Evolutionary conservation across 768 basidiomycete genomes (phyloP), one percentile per base, ranked within the genome.

Genomic region (Epithele typhae): DNA sequence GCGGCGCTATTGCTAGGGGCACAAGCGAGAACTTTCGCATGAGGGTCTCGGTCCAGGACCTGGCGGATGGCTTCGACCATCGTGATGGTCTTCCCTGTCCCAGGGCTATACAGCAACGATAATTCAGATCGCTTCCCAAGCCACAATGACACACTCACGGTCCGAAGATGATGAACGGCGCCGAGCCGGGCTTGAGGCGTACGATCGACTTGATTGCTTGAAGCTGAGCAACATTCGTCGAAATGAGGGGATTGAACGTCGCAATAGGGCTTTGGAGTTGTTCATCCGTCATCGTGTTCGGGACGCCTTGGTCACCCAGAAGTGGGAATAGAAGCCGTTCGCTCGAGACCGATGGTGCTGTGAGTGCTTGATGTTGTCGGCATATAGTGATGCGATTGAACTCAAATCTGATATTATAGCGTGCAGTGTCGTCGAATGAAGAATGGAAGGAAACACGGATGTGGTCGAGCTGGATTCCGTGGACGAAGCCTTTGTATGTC

Each of bases 91-190:
- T 70, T 70, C 14, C 69, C 69, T 2, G 69, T 70, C 5, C 69
- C 69, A 0, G 69, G 69, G 5, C 69, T 71, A 43, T 23, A 15
- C 17, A 27, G 9, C 17, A 21, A 33, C 3, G n/a, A 30, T 40
- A 6, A 25, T 14, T 19, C 7, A n/a, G 33, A 15, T 6, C 25
- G 40, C 17, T 30, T 15, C 15, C n/a, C 18, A 32, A 14, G 12
- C 9, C 15, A 34, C 18, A 12, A 10, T 30, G 21, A 25, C 19
- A 5, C 1, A 65, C 81, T 60, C 59, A 81, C 78, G 82, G 81
- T 17, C 81, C 82, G 59, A 79, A 83, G 14, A 84, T 65, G 12
- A 80, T 61, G 52, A 84, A 83, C 0, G 81, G 82, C 1, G 68
- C 57, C 5, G 73, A 68, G 0, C 81, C 79, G 0, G 68, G 64